Percentiles rank a stretch among this genome's conserved stretches.
Conservation (phyloP, 2,329 filamentous ascomycete species). For the Fusarium nisikadoi region DNA sequence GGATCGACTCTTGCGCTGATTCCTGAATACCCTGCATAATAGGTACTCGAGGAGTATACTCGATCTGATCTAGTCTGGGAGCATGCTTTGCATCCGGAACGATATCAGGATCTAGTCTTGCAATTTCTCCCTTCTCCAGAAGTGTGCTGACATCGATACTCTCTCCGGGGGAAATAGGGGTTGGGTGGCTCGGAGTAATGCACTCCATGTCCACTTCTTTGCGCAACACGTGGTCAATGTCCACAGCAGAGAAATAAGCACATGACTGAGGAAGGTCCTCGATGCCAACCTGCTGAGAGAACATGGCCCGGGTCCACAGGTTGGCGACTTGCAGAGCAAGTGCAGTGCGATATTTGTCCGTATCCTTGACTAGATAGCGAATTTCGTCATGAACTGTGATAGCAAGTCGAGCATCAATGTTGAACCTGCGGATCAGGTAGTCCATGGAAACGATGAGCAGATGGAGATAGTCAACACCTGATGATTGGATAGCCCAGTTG, state of each 20-base stretch:
- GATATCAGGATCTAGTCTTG: conserved; percentile 74
- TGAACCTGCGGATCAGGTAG: conserved; percentile 86
- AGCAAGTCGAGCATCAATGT: conserved; percentile 83
- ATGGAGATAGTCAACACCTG: conserved; percentile 96
- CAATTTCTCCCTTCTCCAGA: conserved; percentile 75
- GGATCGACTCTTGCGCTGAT: conserved; percentile 56
- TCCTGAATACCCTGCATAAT: conserved; percentile 81
- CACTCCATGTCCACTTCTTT: conserved; percentile 99
- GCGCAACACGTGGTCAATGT: conserved; percentile 93
- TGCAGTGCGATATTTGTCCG: conserved; percentile 88
- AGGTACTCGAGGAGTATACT: conserved; percentile 76
- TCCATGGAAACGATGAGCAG: conserved; percentile 95
- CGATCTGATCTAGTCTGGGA: conserved; percentile 70
- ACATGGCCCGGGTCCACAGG: conserved; percentile 97
- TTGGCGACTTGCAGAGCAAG: conserved; percentile 96
- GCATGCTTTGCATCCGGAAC: conserved; percentile 62
- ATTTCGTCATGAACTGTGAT: conserved; percentile 99
- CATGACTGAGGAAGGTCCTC: conserved; percentile 93
- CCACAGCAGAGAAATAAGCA: conserved; percentile 94
- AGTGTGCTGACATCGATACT: conserved; percentile 85
- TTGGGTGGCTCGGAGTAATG: conserved; percentile 85
- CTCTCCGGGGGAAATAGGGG: conserved; percentile 84
- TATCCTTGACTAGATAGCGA: conserved; percentile 85
- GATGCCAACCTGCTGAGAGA: conserved; percentile 95
- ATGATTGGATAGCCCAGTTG: conserved; percentile 99